Conservation (phyloP, 805 yeast genomes). For the Kluyveromyces starmeri region DNA sequence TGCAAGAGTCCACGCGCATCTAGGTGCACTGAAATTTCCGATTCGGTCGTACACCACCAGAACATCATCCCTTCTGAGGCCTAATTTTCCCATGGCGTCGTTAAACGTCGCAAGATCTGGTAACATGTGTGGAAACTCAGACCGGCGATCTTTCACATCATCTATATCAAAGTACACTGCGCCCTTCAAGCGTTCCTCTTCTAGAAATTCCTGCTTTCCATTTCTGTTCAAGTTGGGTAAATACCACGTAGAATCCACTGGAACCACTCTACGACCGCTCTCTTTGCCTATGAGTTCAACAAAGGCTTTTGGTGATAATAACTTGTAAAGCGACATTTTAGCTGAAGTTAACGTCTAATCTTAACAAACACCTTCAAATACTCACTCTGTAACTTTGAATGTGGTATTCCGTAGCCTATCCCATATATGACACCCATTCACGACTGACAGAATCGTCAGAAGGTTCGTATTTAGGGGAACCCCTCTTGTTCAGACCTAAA, state of each 20-base stretch:
- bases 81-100: constrained; percentile 42
- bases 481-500: too few species aligned
- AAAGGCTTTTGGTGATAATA: constrained; percentile 23
- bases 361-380: too few species aligned
- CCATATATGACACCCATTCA: too few species aligned
- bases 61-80: constrained; percentile 45
- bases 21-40: constrained; percentile 81
- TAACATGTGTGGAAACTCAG: constrained; percentile 84
- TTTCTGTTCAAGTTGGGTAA: constrained; percentile 65
- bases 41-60: constrained; percentile 77
- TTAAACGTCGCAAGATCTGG: constrained; percentile 56
- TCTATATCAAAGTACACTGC: constrained; percentile 78
- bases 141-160: constrained; percentile 45
- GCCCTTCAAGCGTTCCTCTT: constrained; percentile 48
- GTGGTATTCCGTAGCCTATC: too few species aligned
- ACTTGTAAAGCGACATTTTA: constrained; percentile 20
- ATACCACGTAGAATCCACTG: constrained; percentile 89
- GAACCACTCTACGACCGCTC: constrained; percentile 32
- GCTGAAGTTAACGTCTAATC: neutral
- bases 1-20: constrained; percentile 86
- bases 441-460: too few species aligned
- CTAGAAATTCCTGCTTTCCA: constrained; percentile 48
- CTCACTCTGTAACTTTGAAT: too few species aligned
- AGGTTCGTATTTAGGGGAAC: too few species aligned
- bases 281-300: constrained; percentile 16